A percentile compares a stretch with the other conserved stretches of the same genome.
Evolutionary conservation across 805 yeast genomes (phyloP).

Genomic region (Priceomyces melissophilus): DNA sequence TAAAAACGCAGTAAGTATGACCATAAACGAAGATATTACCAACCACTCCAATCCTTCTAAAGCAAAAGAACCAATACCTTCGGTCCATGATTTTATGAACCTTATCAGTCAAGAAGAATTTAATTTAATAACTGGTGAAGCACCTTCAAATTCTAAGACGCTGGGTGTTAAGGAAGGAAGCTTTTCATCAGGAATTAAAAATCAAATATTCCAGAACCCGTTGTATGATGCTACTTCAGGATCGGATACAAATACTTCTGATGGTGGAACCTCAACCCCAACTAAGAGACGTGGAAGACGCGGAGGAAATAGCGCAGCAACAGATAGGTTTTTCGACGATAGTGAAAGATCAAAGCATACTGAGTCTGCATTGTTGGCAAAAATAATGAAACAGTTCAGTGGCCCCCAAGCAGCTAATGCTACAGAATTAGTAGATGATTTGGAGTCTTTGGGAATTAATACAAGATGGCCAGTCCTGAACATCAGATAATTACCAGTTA

Average conservation of each 20-base stretch:
- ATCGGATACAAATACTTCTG: constrained; percentile 34
- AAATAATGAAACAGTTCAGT: constrained; percentile 39
- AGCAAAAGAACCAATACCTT: constrained; percentile 1
- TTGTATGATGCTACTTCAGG: constrained; percentile 41
- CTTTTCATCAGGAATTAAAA: constrained; percentile 24
- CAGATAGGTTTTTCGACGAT: constrained; percentile 6
- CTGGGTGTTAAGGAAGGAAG: constrained; percentile 10
- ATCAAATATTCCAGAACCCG: constrained; percentile 38
- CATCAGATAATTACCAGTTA: background rate
- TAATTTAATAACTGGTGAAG: constrained; percentile 37
- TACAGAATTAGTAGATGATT: constrained; percentile 34
- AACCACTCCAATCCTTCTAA: background rate
- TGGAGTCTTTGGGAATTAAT: constrained; percentile 33
- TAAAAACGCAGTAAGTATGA: constrained; percentile 22
- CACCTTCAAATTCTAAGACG: constrained; percentile 23
- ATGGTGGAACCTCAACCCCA: constrained; percentile 14
- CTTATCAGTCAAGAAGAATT: constrained; percentile 35
- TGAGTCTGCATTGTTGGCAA: constrained; percentile 38
- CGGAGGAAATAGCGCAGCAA: constrained; percentile 17
- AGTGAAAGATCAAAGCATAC: constrained; percentile 21
- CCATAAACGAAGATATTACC: constrained; percentile 5
- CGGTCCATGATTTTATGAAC: constrained; percentile 42
- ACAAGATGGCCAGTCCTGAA: constrained; percentile 33
- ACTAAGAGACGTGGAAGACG: constrained; percentile 40
- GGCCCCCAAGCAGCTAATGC: constrained; percentile 35